Evolutionary conservation across 179 eudicot genomes (phyloP).

Genomic region (Carnegiea gigantea): DNA sequence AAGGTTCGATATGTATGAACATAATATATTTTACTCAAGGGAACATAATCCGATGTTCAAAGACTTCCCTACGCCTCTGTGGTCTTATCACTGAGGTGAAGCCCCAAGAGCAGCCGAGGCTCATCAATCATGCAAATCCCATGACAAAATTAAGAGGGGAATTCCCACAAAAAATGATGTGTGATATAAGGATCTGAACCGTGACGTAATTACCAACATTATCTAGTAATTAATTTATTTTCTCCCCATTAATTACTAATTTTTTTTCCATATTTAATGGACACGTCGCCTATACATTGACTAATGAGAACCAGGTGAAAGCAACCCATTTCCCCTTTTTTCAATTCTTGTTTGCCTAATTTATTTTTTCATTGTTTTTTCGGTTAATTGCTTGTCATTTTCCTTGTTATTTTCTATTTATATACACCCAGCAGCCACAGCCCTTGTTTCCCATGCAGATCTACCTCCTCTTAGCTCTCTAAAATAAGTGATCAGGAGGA

Average conservation of each 20-base stretch:
- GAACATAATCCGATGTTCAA: no score
- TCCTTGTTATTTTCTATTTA: not conserved
- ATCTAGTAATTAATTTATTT: not conserved
- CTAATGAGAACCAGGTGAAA: slow-evolving; percentile 1
- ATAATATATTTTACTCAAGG: no score
- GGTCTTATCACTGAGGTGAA: not conserved
- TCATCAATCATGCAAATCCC: not conserved
- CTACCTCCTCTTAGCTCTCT: not conserved
- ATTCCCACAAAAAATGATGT: not conserved
- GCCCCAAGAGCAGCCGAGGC: not conserved
- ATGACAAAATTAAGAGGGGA: not conserved
- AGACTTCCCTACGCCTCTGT: no score
- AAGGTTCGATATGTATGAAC: no score
- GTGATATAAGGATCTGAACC: not conserved
- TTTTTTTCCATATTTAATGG: not conserved
- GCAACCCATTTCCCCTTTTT: not conserved
- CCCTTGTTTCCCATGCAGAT: slow-evolving; percentile 3
- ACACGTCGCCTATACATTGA: slow-evolving; percentile 7
- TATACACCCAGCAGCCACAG: slow-evolving; percentile 7
- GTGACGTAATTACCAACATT: slow-evolving; percentile 7
- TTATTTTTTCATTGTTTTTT: not conserved
- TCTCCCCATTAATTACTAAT: not conserved
- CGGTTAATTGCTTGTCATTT: not conserved
- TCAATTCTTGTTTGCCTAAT: slow-evolving; percentile 13
- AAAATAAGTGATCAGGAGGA: not conserved